These are phyloP conservation scores for Moelleriella libera DNA, from an alignment of 2,329 filamentous ascomycete species.

Conservation along the genomic window DNA sequence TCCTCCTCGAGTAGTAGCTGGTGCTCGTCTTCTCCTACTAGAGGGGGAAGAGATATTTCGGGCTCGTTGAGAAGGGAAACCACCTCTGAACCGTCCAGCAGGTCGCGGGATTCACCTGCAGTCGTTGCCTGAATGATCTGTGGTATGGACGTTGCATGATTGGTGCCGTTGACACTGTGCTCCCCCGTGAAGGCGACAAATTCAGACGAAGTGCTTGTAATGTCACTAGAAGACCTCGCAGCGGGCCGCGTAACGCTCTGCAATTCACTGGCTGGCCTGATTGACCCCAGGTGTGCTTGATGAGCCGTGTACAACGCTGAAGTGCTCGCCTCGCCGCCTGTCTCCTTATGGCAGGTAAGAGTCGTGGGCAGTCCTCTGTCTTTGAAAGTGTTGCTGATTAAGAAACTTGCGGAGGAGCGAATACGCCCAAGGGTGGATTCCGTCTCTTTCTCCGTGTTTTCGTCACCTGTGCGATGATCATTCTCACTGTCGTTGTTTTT, in stretches of 20 bases:
- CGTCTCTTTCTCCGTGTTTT: conserved; percentile 1
- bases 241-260: background rate
- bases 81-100: conserved; percentile 16
- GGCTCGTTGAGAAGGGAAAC: conserved; percentile 19
- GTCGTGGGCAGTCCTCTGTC: background rate
- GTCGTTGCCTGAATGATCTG: background rate
- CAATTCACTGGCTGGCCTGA: background rate
- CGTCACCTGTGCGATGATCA: background rate
- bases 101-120: conserved; percentile 13
- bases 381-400: background rate
- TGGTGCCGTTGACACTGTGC: background rate
- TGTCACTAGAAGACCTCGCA: background rate
- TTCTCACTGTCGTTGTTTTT: background rate
- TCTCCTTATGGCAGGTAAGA: conserved; percentile 6
- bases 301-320: conserved; percentile 1
- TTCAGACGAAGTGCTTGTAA: background rate
- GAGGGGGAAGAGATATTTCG: conserved; percentile 7
- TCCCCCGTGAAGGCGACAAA: background rate
- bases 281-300: background rate
- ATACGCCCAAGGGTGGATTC: background rate
- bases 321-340: background rate
- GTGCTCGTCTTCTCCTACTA: conserved; percentile 10
- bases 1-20: conserved; percentile 13
- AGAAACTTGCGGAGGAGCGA: background rate
- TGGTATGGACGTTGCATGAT: background rate